Evolutionary conservation across 1,139 yeast genomes (phyloP), one percentile per base, ranked within the genome.

Genomic region (Yamadazyma oceani): DNA sequence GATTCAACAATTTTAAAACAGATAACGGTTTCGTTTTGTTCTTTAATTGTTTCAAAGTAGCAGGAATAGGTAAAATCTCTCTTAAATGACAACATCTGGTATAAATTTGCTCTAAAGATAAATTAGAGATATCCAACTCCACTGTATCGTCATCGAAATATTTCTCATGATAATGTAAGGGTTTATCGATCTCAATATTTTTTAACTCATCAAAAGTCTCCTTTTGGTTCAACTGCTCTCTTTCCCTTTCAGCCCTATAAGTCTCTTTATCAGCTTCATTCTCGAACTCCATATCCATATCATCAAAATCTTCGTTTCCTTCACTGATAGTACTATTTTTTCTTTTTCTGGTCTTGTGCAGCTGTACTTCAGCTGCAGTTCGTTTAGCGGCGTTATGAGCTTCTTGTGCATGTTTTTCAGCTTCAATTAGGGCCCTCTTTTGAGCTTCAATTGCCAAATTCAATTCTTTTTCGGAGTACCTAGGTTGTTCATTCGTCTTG

Each of bases 71-170:
- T 46, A 90, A 63, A 38, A 90, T 90, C 54, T 90, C 97, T 38
- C 97, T 72, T 44, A 90, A 68, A 61, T 90, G 97, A 54, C 97
- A 90, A 57, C 97, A 89, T 47, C 97, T 69, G 0, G 97, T 87
- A 58, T 90, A 90, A 12, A 90, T 68, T 30, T 81, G 77, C 51
- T 86, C 95, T 40, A 87, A 63, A 0, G 86, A 69, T 11, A 80
- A 48, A 19, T 46, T 32, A 2, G 42, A 26, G 8, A 42, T 27
- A 24, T 51, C 55, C 4, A 48, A 48, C 15, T 46, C 50, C 4
- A 38, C 32, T 5, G 51, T 54, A 1, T 48, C 46, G 23, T 57
- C 66, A 12, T 58, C 64, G 50, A 82, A 82, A 56, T 81, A 79
- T 42, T 78, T 72, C 49, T 83, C 87, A 57, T 84, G 88, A 15